These are phyloP conservation scores for Plasmodium gaboni DNA, from an alignment of 169 alveolate genomes.

Conservation along the genomic window DNA sequence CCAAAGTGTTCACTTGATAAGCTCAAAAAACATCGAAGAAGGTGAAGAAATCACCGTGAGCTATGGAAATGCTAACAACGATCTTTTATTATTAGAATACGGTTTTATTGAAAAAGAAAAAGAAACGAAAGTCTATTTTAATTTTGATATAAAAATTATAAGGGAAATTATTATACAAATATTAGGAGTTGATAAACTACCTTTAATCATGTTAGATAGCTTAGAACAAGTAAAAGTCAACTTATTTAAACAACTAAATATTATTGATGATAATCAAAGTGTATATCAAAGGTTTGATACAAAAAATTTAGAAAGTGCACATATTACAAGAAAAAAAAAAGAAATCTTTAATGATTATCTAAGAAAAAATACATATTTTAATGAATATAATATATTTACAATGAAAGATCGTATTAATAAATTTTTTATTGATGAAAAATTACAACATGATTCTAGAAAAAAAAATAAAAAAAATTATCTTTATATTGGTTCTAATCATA, in stretches of 20 bases:
- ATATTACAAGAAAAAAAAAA: conserved; percentile 63
- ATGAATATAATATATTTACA: conserved; percentile 72
- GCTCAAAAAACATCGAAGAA: conserved; percentile 32
- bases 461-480: conserved; percentile 42
- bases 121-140: conserved; percentile 37
- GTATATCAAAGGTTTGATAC: conserved; percentile 57
- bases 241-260: conserved; percentile 25
- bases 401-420: conserved; percentile 73
- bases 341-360: conserved; percentile 65
- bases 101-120: conserved; percentile 50
- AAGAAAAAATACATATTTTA: conserved; percentile 62
- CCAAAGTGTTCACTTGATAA: conserved; percentile 38
- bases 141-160: conserved; percentile 66
- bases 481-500: conserved; percentile 40
- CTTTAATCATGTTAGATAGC: conserved; percentile 65
- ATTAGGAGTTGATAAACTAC: conserved; percentile 61
- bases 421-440: conserved; percentile 67
- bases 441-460: conserved; percentile 15
- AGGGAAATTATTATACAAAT: conserved; percentile 70
- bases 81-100: conserved; percentile 63
- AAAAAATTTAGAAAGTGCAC: conserved; percentile 22
- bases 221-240: conserved; percentile 32
- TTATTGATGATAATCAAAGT: conserved; percentile 22
- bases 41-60: conserved; percentile 71
- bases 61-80: conserved; percentile 59